Evolutionary conservation across 2,329 filamentous ascomycete species (phyloP).

Genomic region (Furcasterigmium furcatum): DNA sequence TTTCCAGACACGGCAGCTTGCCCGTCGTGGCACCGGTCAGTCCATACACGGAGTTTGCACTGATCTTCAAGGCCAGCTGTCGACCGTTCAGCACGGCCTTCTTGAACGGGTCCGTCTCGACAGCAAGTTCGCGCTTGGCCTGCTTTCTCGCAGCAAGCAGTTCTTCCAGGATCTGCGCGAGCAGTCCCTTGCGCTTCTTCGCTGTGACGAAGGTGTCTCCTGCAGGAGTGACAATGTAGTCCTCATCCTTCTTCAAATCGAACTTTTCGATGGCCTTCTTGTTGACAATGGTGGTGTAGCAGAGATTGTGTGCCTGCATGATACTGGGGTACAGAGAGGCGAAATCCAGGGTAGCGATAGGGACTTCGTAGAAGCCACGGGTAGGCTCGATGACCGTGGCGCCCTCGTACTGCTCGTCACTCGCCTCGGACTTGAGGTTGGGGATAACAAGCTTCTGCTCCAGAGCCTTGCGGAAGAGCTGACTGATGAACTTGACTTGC

Average conservation of each 20-base stretch:
- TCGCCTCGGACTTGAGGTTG: slow-evolving; percentile 67
- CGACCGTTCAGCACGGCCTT: slow-evolving; percentile 97
- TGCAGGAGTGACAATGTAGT: slow-evolving; percentile 95
- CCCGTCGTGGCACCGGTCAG: slow-evolving; percentile 93
- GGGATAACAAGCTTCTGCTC: slow-evolving; percentile 94
- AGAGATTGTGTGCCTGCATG: slow-evolving; percentile 97
- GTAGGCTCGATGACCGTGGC: slow-evolving; percentile 96
- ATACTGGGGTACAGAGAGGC: slow-evolving; percentile 98
- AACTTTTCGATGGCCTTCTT: slow-evolving; percentile 75
- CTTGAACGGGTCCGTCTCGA: slow-evolving; percentile 93
- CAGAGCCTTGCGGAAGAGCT: slow-evolving; percentile 90
- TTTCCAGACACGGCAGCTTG: slow-evolving; percentile 90
- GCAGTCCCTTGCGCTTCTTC: slow-evolving; percentile 84
- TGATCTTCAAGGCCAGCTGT: slow-evolving; percentile 93
- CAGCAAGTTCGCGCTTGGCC: slow-evolving; percentile 84
- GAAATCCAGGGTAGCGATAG: slow-evolving; percentile 96
- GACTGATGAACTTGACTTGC: slow-evolving; percentile 96
- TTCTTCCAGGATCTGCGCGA: slow-evolving; percentile 95
- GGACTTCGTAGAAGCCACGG: slow-evolving; percentile 90
- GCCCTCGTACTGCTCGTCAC: slow-evolving; percentile 92
- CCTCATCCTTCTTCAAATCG: slow-evolving; percentile 77
- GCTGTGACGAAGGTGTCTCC: slow-evolving; percentile 88
- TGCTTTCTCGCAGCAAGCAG: slow-evolving; percentile 87
- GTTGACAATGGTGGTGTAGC: slow-evolving; percentile 90
- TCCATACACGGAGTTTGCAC: slow-evolving; percentile 97